A percentile compares a stretch with the other conserved stretches of the same genome.
Evolutionary conservation across 164 flowering plant species (phyloP).

Genomic region (Aristolochia fimbriata): DNA sequence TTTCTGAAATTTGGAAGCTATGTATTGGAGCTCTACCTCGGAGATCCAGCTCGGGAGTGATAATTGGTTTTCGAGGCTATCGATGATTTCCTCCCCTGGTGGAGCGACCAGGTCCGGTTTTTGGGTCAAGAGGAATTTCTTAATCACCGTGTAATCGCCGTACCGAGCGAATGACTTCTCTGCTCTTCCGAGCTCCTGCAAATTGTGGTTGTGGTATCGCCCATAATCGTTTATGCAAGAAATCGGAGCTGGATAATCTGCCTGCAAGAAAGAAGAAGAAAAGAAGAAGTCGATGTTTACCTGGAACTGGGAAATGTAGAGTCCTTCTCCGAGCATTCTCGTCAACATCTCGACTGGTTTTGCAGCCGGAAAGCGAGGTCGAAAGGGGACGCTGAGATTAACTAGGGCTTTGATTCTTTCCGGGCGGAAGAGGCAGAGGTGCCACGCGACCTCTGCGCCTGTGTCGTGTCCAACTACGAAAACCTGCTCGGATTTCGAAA

Average conservation of each 20-base stretch:
- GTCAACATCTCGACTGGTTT: constrained; percentile 13
- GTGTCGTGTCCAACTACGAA: constrained; percentile 53
- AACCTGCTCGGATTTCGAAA: constrained; percentile 17
- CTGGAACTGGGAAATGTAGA: constrained; percentile 37
- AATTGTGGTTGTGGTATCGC: too few species aligned
- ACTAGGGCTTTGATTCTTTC: constrained; percentile 41
- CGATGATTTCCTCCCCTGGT: constrained; percentile 40
- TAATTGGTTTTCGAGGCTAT: constrained; percentile 26
- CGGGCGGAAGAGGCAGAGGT: constrained; percentile 38
- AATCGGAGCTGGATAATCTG: background rate
- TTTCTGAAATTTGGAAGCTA: constrained; percentile 35
- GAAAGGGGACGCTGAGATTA: constrained; percentile 22
- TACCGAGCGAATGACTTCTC: constrained; percentile 40
- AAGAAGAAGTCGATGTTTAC: constrained; percentile 12
- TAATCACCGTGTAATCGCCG: constrained; percentile 32
- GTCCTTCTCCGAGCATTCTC: constrained; percentile 29
- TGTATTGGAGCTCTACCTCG: constrained; percentile 37
- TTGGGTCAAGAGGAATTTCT: constrained; percentile 28
- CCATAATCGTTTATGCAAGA: too few species aligned
- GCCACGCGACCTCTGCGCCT: constrained; percentile 44
- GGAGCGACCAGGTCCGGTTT: constrained; percentile 34
- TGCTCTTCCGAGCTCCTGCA: constrained; percentile 44
- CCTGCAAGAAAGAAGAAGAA: too few species aligned
- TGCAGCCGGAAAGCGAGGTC: constrained; percentile 11
- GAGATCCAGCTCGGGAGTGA: constrained; percentile 38